These are phyloP conservation scores for Candida nemodendra DNA, from an alignment of 805 yeast genomes.

Conservation along the genomic window DNA sequence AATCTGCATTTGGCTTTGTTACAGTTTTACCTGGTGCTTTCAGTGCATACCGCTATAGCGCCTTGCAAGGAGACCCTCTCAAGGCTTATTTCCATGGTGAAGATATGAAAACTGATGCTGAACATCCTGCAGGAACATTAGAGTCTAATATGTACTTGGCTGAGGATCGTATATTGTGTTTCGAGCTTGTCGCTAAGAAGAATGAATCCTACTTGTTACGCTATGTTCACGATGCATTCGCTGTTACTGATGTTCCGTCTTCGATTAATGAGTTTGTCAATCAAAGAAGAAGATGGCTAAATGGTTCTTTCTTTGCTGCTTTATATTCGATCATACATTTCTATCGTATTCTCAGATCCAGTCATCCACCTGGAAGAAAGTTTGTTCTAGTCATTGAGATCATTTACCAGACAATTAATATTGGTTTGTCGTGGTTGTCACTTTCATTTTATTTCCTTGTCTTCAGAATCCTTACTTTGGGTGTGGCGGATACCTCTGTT, in stretches of 20 bases:
- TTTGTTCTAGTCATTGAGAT: conserved; percentile 73
- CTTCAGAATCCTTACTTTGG: conserved; percentile 78
- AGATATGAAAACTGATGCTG: conserved; percentile 55
- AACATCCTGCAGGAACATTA: conserved; percentile 75
- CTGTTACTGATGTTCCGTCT: conserved; percentile 95
- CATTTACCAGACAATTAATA: conserved; percentile 68
- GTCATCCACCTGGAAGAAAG: conserved; percentile 69
- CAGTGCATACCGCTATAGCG: conserved; percentile 85
- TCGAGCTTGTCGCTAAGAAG: conserved; percentile 84
- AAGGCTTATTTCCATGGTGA: conserved; percentile 94
- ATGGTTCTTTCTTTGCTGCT: conserved; percentile 95
- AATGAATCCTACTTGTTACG: conserved; percentile 69
- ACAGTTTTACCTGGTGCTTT: conserved; percentile 96
- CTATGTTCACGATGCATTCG: conserved; percentile 84
- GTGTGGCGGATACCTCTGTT: conserved; percentile 51
- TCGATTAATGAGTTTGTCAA: conserved; percentile 80
- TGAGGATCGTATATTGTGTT: conserved; percentile 93
- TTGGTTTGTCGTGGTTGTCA: conserved; percentile 86
- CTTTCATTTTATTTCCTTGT: conserved; percentile 85
- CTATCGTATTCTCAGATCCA: conserved; percentile 69
- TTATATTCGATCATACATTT: conserved; percentile 79
- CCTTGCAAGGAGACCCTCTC: conserved; percentile 77
- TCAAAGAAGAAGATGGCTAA: conserved; percentile 94
- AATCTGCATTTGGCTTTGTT: conserved; percentile 89
- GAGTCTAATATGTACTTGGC: conserved; percentile 96